These are phyloP conservation scores for Penicillium ochrochloron DNA, from an alignment of 495 filamentous ascomycete genomes.

Conservation along the genomic window DNA sequence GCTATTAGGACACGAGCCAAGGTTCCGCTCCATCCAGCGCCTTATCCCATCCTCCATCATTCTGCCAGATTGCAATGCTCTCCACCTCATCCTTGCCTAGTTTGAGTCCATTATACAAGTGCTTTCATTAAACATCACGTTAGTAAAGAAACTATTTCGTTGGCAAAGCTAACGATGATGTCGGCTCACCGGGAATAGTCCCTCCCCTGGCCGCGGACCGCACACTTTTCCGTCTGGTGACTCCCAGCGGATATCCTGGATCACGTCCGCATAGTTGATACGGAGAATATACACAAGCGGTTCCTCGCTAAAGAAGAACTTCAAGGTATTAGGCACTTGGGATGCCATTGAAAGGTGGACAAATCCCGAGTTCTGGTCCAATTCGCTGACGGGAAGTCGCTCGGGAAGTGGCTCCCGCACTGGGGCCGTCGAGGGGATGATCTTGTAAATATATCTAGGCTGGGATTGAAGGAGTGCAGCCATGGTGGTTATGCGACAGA, in stretches of 20 bases:
- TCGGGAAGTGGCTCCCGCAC: slow-evolving; percentile 50
- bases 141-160: background rate
- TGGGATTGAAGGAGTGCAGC: slow-evolving; percentile 26
- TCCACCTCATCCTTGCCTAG: slow-evolving; percentile 50
- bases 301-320: slow-evolving; percentile 76
- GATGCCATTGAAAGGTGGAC: slow-evolving; percentile 49
- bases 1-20: slow-evolving; percentile 44
- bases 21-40: slow-evolving; percentile 42
- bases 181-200: slow-evolving; percentile 49
- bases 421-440: slow-evolving; percentile 46
- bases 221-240: slow-evolving; percentile 47
- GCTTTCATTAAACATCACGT: slow-evolving; percentile 31
- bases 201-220: slow-evolving; percentile 46
- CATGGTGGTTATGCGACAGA: slow-evolving; percentile 25
- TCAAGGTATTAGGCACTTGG: slow-evolving; percentile 49
- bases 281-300: slow-evolving; percentile 75
- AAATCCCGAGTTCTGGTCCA: slow-evolving; percentile 46
- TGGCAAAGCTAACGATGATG: background rate
- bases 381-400: slow-evolving; percentile 45
- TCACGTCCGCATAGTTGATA: slow-evolving; percentile 68
- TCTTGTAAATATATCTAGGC: slow-evolving; percentile 50
- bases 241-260: slow-evolving; percentile 45
- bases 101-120: slow-evolving; percentile 52
- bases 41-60: slow-evolving; percentile 51
- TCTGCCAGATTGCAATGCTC: slow-evolving; percentile 50